These are phyloP conservation scores for Sordariomycetes sp. DNA, from an alignment of 2,329 filamentous ascomycete species.

Conservation along the genomic window DNA sequence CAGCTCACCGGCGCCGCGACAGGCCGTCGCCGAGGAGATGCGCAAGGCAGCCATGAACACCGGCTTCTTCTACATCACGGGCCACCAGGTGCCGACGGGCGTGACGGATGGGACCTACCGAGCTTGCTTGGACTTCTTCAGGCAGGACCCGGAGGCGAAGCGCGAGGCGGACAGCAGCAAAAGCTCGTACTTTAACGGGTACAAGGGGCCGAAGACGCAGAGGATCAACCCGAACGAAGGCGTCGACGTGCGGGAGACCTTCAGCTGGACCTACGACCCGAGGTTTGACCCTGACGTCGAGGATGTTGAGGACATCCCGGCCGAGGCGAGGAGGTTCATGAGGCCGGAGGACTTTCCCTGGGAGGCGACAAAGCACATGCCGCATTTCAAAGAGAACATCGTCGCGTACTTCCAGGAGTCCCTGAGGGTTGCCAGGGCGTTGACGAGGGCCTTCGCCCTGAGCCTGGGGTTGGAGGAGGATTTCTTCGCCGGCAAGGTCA, in stretches of 20 bases:
- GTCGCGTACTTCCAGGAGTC: conserved; percentile 38
- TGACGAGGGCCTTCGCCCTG: conserved; percentile 45
- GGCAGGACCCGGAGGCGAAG: conserved; percentile 33
- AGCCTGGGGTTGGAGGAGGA: conserved; percentile 42
- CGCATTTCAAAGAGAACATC: conserved; percentile 35
- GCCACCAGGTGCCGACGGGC: conserved; percentile 32
- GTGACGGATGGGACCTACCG: conserved; percentile 18
- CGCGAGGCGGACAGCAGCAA: conserved; percentile 21
- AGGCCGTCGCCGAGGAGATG: conserved; percentile 29
- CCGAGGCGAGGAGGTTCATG: conserved; percentile 29
- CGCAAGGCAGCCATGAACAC: conserved; percentile 35
- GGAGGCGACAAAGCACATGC: conserved; percentile 37
- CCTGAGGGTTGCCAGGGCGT: conserved; percentile 37
- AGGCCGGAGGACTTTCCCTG: conserved; percentile 42
- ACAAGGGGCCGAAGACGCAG: conserved; percentile 27
- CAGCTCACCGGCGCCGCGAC: conserved; percentile 20
- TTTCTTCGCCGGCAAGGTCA: conserved; percentile 45
- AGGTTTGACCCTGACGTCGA: conserved; percentile 37
- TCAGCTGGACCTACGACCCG: conserved; percentile 43
- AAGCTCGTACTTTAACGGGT: conserved; percentile 39
- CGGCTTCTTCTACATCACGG: conserved; percentile 47
- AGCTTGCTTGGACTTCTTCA: conserved; percentile 35
- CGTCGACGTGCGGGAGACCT: conserved; percentile 41
- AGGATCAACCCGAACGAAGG: conserved; percentile 40
- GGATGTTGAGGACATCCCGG: conserved; percentile 27